Percentiles rank a stretch among this genome's conserved stretches.
Conservation (phyloP, 139 green algal genomes). For the Chlorella sp. region DNA sequence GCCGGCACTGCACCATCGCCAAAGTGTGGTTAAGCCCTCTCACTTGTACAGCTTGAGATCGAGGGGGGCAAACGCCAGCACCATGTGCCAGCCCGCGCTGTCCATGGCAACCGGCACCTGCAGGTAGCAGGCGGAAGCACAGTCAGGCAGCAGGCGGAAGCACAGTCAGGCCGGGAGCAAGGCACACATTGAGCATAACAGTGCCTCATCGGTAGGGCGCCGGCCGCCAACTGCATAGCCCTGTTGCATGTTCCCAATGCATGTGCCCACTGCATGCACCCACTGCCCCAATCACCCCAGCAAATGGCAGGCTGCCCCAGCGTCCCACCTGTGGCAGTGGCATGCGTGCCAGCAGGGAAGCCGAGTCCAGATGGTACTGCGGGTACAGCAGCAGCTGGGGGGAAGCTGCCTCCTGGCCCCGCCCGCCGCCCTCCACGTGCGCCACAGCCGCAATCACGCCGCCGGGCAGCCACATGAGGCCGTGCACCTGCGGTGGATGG, state of each 20-base stretch:
- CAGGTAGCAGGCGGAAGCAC: no score
- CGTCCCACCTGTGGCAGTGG: constrained; percentile 46
- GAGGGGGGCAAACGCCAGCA: constrained; percentile 73
- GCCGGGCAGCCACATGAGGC: constrained; percentile 70
- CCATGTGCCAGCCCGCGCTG: constrained; percentile 72
- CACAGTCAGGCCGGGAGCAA: no score
- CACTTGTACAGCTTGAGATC: constrained; percentile 84
- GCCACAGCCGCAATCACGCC: constrained; percentile 52
- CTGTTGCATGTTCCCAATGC: no score
- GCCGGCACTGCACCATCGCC: no score
- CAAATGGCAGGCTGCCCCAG: no score
- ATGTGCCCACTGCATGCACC: no score
- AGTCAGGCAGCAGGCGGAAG: no score
- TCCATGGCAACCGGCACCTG: constrained; percentile 88
- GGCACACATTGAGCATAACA: no score
- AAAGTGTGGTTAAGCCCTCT: no score
- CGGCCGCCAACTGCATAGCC: no score
- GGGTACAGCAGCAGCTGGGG: constrained; percentile 88
- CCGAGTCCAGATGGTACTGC: constrained; percentile 87
- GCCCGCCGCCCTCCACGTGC: constrained; percentile 26
- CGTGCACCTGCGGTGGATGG: constrained; percentile 47
- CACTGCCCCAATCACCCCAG: no score
- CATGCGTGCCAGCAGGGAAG: constrained; percentile 74
- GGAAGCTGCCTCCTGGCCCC: constrained; percentile 1
- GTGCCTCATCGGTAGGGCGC: no score